Conservation (phyloP, 371 early-diverging fungal species). For the Mucor indicus region DNA sequence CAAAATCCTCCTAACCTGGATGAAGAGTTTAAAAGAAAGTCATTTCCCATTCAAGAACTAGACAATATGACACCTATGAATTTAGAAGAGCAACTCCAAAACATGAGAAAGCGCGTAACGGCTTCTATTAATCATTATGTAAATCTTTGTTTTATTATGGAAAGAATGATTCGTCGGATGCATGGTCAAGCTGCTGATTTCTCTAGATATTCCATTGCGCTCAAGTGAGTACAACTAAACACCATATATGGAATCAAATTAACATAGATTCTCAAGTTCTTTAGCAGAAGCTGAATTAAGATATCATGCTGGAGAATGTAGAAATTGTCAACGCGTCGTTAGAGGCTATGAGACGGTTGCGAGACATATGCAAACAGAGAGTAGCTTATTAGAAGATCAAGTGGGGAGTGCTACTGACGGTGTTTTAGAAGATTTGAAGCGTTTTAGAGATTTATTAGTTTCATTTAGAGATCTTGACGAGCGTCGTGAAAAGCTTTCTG, state of each 20-base stretch:
- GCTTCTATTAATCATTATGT: slow-evolving; percentile 58
- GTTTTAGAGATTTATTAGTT: slow-evolving; percentile 66
- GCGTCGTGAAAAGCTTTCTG: slow-evolving; percentile 27
- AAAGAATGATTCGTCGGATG: slow-evolving; percentile 61
- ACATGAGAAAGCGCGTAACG: slow-evolving; percentile 49
- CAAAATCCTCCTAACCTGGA: slow-evolving; percentile 46
- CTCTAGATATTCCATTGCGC: slow-evolving; percentile 52
- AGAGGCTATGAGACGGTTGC: slow-evolving; percentile 61
- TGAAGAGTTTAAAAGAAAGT: slow-evolving; percentile 51
- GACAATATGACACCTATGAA: slow-evolving; percentile 41
- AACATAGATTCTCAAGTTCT: slow-evolving; percentile 25
- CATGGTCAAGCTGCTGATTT: slow-evolving; percentile 63
- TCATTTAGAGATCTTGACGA: slow-evolving; percentile 50
- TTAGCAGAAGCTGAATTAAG: slow-evolving; percentile 60
- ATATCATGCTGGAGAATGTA: slow-evolving; percentile 62
- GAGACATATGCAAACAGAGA: slow-evolving; percentile 53
- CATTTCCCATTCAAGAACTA: slow-evolving; percentile 24
- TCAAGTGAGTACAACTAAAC: slow-evolving; percentile 37
- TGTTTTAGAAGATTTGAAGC: slow-evolving; percentile 66
- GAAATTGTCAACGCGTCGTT: slow-evolving; percentile 56
- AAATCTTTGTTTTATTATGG: slow-evolving; percentile 64
- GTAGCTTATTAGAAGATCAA: slow-evolving; percentile 56
- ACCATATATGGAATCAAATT: neutral
- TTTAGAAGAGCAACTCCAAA: slow-evolving; percentile 52
- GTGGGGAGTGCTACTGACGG: slow-evolving; percentile 45